Conservation (phyloP, 257 asterid genomes). For the Solanum lignicaule region DNA sequence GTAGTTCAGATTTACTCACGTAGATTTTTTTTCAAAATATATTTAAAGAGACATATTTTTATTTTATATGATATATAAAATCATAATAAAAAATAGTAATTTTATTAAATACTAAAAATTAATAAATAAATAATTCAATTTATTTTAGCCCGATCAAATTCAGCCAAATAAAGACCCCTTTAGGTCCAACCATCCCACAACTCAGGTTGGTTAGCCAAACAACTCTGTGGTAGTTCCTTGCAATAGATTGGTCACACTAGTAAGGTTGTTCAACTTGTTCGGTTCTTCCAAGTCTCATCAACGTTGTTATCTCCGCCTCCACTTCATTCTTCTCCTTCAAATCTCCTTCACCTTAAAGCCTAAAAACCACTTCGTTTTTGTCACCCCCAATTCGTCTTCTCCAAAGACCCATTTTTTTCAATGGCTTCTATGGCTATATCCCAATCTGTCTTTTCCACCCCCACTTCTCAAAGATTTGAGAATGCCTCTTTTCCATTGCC, state of each 20-base stretch:
- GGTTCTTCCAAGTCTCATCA: neutral
- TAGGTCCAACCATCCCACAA: too few relatives aligned
- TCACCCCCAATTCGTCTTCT: neutral
- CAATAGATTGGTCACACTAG: neutral
- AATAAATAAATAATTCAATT: too few relatives aligned
- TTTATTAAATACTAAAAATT: too few relatives aligned
- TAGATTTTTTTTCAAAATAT: too few relatives aligned
- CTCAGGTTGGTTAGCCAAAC: neutral
- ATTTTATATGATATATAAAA: too few relatives aligned
- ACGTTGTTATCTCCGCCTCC: neutral
- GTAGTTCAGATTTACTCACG: too few relatives aligned
- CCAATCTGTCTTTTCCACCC: slow-evolving; percentile 38
- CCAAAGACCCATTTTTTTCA: neutral
- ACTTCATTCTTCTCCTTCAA: neutral
- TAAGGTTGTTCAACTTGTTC: neutral
- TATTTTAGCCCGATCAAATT: too few relatives aligned
- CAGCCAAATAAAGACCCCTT: neutral
- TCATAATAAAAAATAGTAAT: neutral
- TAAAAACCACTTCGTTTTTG: neutral
- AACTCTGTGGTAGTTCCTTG: neutral
- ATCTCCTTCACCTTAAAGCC: neutral
- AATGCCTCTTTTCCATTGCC: slow-evolving; percentile 17
- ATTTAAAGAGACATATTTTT: too few relatives aligned
- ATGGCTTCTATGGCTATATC: slow-evolving; percentile 70
- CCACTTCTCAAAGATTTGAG: slow-evolving; percentile 11